phyloP scores from a whole-genome alignment of 331 rosid species.

The Quercus lobata region DNA sequence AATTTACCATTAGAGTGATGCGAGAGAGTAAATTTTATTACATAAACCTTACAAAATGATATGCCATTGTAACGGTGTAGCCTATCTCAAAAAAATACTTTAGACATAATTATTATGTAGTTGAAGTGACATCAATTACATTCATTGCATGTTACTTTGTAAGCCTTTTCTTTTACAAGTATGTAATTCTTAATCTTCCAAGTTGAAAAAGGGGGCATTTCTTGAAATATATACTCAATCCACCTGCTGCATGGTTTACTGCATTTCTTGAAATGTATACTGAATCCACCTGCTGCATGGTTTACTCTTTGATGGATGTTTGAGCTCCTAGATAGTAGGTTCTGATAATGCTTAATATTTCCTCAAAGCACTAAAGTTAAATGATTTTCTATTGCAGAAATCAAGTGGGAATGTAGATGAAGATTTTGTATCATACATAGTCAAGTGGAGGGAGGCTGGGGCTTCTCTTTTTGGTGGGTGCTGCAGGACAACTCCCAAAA shows the following conservation, averaged over 20 bases:
- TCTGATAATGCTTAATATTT: not conserved
- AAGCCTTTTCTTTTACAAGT: too few species aligned
- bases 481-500: constrained; percentile 84
- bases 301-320: not conserved
- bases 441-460: constrained; percentile 79
- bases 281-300: not conserved
- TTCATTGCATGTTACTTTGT: too few species aligned
- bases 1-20: not conserved
- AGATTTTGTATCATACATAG: constrained; percentile 66
- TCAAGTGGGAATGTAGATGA: constrained; percentile 45
- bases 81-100: too few species aligned
- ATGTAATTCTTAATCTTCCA: not conserved
- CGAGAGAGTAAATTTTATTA: too few species aligned
- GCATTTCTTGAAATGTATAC: not conserved
- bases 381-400: constrained; percentile 36
- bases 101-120: too few species aligned
- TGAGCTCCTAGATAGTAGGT: not conserved
- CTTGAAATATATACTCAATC: not conserved
- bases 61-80: too few species aligned
- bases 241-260: not conserved
- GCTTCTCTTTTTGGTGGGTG: constrained; percentile 95
- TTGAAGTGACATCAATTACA: too few species aligned
- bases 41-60: too few species aligned
- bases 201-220: not conserved
- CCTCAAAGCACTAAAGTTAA: constrained; percentile 5